Evolutionary conservation across 1,139 yeast species (phyloP).

Genomic region (Hansenula sp.): DNA sequence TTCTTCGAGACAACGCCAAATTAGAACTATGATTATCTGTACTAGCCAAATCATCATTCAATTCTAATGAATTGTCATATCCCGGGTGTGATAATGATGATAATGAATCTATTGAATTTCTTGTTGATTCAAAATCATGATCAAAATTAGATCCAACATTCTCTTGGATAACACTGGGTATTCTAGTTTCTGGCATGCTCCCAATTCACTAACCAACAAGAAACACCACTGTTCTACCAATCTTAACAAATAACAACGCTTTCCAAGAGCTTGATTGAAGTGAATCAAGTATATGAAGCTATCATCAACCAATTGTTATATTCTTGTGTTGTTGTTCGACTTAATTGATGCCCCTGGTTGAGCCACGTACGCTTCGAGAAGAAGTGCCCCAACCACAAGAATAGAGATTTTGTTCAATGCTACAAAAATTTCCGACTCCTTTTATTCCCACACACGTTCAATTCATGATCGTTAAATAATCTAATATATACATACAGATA

Average conservation of each 20-base stretch:
- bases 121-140: neutral
- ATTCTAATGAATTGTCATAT: constrained; percentile 17
- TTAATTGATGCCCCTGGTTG: neutral
- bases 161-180: constrained; percentile 3
- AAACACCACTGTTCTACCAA: no score
- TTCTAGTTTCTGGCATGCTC: neutral
- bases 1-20: constrained; percentile 26
- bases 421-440: no score
- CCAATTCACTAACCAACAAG: neutral
- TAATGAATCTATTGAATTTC: constrained; percentile 1
- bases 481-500: neutral
- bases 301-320: neutral
- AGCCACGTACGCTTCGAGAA: neutral
- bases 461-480: constrained; percentile 3
- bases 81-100: neutral
- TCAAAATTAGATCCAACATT: neutral
- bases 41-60: constrained; percentile 31
- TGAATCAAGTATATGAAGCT: no score
- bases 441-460: neutral
- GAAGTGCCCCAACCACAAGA: no score
- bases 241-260: no score
- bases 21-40: constrained; percentile 18
- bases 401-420: no score
- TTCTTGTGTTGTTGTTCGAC: neutral
- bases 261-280: no score